These are phyloP conservation scores for Nothophytophthora sp. DNA, from an alignment of 352 stramenopile species.

Conservation along the genomic window DNA sequence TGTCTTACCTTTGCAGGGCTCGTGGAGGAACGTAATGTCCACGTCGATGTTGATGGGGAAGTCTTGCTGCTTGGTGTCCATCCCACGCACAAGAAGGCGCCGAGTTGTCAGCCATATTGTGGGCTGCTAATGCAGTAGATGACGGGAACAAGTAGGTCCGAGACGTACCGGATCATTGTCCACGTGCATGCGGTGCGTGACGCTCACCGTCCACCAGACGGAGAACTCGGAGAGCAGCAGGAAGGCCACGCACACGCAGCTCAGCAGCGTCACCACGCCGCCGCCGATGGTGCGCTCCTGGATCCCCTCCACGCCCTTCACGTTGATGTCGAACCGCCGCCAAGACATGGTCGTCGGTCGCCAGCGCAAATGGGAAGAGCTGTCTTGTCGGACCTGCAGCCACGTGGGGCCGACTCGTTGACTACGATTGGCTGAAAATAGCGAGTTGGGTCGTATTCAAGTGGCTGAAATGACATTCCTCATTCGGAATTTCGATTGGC, in stretches of 20 bases:
- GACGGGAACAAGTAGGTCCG: too few species aligned
- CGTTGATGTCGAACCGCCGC: slow-evolving; percentile 87
- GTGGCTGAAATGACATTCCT: neutral
- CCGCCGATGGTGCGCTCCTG: slow-evolving; percentile 87
- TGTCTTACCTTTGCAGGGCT: slow-evolving; percentile 63
- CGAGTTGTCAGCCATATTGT: slow-evolving; percentile 2
- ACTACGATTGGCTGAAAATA: slow-evolving; percentile 13
- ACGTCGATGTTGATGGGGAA: slow-evolving; percentile 78
- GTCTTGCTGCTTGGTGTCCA: slow-evolving; percentile 66
- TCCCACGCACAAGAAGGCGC: neutral
- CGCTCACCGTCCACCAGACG: slow-evolving; percentile 84
- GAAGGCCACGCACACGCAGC: slow-evolving; percentile 69
- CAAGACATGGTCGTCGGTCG: slow-evolving; percentile 49
- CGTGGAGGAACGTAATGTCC: slow-evolving; percentile 83
- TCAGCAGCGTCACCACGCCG: slow-evolving; percentile 81
- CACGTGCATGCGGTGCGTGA: slow-evolving; percentile 88
- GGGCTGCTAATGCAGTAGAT: too few species aligned
- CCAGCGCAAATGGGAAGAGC: too few species aligned
- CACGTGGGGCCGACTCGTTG: neutral
- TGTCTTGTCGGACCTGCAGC: too few species aligned
- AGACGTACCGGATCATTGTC: slow-evolving; percentile 78
- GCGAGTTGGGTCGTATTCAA: neutral
- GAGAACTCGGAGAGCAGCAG: slow-evolving; percentile 85
- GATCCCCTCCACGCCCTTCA: slow-evolving; percentile 90
- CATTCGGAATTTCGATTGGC: slow-evolving; percentile 2